Percentiles rank a stretch among this genome's conserved stretches.
Conservation (phyloP, 2,329 filamentous ascomycete genomes). For the Fusarium buxicola region DNA sequence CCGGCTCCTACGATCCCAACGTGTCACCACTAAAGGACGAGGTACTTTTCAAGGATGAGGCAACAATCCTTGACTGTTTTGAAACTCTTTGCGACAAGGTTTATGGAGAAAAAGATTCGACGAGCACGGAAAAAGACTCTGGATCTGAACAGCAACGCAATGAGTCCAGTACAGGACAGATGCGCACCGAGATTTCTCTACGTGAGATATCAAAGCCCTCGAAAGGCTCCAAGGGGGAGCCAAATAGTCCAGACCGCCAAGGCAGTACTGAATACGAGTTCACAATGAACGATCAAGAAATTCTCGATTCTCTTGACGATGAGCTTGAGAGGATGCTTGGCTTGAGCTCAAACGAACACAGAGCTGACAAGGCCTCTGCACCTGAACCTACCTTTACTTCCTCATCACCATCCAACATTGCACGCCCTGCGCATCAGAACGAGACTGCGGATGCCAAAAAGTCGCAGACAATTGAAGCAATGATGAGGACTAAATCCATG, state of each 20-base stretch:
- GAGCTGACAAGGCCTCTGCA: neutral
- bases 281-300: conserved; percentile 12
- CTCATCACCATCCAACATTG: conserved; percentile 2
- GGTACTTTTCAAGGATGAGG: conserved; percentile 72
- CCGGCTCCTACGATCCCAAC: conserved; percentile 76
- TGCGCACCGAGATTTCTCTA: neutral
- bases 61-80: conserved; percentile 58
- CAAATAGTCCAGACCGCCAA: neutral
- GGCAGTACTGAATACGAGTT: conserved; percentile 1
- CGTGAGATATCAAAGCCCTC: neutral
- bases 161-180: neutral
- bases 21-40: conserved; percentile 79
- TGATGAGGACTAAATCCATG: conserved; percentile 46
- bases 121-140: neutral
- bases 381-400: neutral
- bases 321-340: conserved; percentile 15
- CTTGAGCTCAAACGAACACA: neutral
- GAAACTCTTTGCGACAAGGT: conserved; percentile 55
- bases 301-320: conserved; percentile 24
- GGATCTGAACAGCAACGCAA: neutral
- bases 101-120: conserved; percentile 47
- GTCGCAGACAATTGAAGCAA: conserved; percentile 13
- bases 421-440: neutral
- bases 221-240: neutral
- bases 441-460: neutral